Evolutionary conservation across 2,329 filamentous ascomycete species (phyloP), one percentile per base, ranked within the genome.

Genomic region (Colletotrichum truncatum): DNA sequence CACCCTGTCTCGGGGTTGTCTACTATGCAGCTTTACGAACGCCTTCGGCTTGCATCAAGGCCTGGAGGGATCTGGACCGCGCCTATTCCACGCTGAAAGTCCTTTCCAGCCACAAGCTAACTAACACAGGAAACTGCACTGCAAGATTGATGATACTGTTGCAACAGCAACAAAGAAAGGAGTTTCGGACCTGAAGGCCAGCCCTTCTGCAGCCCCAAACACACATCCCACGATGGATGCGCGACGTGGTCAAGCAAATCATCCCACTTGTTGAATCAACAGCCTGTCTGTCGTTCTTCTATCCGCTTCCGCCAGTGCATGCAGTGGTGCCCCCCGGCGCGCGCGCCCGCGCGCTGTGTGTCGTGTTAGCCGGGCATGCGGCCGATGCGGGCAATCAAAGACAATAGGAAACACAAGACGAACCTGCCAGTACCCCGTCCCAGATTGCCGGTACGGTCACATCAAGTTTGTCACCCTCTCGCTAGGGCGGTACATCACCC

Each of bases 371-470:
- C 30, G 39, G 51, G 14, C 51, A 48, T 57, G 53, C 52, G 53
- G 53, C 41, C 51, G 25, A 46, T 39, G 48, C 16, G 30, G 51
- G 38, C 56, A 53, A 26, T 32, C 45, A 59, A 25, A 58, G 32
- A 41, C 55, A 51, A 45, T 34, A n/a, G 36, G 38, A 26, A 54
- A 61, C 56, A 61, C 62, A 55, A 45, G 62, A 65, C 43, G 57
- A 65, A 65, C 57, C 21, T 65, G 49, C 57, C 57, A 51, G 25
- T 30, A 34, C 25, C 58, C n/a, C 49, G 43, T 66, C 28, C 58
- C 63, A 55, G 49, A 39, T 45, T 63, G 51, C 43, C 57, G 63
- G 63, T 66, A 66, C 63, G 63, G 36, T 36, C 49, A 38, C 43
- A 66, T 63, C 63, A 52, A n/a, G 32, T n/a, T 51, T 30, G 14